Base-by-base conservation (phyloP, 306 rosid genomes). In the Lupinus albus region DNA sequence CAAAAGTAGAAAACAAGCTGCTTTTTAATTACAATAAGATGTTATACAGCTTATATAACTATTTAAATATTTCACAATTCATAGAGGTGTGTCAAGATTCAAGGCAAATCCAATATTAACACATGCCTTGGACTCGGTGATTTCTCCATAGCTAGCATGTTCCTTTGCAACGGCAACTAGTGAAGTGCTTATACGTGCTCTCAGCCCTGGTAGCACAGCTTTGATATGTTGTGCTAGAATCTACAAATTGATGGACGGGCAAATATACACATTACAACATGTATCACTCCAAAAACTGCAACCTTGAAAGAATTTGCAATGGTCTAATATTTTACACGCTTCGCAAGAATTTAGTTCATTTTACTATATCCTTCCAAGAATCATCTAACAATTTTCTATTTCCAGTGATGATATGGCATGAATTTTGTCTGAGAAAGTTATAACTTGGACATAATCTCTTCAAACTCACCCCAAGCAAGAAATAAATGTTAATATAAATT, bases 101-200 rank as follows among this genome's bases (percentile, higher is more conserved):
- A 61, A 42, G 35, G 62, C 20, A 8, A 4, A 42, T 47, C 63
- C 49, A 14, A 57, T 58, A 64, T 39, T 28, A 60, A 60, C 53
- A 77, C 79, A 71, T 78, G 78, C 99, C 97, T 94, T 94, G 68
- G 96, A 86, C 76, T 94, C 99, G 0, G 96, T 85, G 81, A 94
- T 88, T 74, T 90, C 99, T 51, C 99, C 99, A 75, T 88, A 94
- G 82, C 95, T 86, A 61, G 92, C 91, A 52, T 90, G 96, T 82
- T 94, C 97, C 88, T 94, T 94, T 25, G 99, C 99, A 79, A 89
- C 92, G 74, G 92, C 54, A 44, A 90, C 89, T 38, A 94, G 71
- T 18, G 92, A 84, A 64, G 88, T 76, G 81, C 92, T 94, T 79
- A 94, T 90, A 54, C 96, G 96, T 72, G 97, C 94, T 78, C 89